These are phyloP conservation scores for Citrus inodora DNA, from an alignment of 345 rosid genomes.

Conservation along the genomic window DNA sequence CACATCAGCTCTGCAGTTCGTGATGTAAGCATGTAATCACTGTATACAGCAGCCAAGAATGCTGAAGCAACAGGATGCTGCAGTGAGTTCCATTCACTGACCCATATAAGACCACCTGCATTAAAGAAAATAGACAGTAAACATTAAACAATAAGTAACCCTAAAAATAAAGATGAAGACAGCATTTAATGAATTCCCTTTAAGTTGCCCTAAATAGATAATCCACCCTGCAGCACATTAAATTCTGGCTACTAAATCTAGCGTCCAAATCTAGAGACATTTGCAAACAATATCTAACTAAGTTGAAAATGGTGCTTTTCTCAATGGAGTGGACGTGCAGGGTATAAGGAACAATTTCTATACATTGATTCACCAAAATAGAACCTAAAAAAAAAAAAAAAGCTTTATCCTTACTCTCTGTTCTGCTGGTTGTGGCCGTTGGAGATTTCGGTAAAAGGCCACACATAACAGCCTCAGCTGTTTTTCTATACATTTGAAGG, in stretches of 20 bases:
- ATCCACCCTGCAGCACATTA: not conserved
- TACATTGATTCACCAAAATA: no score
- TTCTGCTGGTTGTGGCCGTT: conserved; percentile 76
- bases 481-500: conserved; percentile 59
- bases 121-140: not conserved
- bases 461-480: conserved; percentile 97
- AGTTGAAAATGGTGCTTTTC: not conserved
- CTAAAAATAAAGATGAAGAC: not conserved
- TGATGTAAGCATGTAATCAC: conserved; percentile 94
- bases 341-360: not conserved
- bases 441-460: conserved; percentile 86
- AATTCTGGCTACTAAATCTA: not conserved
- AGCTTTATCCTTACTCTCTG: conserved; percentile 45
- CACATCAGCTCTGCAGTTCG: conserved; percentile 64
- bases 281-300: not conserved
- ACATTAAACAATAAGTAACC: not conserved
- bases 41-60: conserved; percentile 78
- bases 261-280: not conserved
- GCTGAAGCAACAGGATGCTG: conserved; percentile 95
- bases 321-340: not conserved
- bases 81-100: conserved; percentile 79
- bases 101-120: conserved; percentile 94
- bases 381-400: not conserved
- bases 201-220: not conserved
- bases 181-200: not conserved